Evolutionary conservation across 352 stramenopile species (phyloP), one percentile per base, ranked within the genome.

Genomic region (Halophytophthora batemanensis): DNA sequence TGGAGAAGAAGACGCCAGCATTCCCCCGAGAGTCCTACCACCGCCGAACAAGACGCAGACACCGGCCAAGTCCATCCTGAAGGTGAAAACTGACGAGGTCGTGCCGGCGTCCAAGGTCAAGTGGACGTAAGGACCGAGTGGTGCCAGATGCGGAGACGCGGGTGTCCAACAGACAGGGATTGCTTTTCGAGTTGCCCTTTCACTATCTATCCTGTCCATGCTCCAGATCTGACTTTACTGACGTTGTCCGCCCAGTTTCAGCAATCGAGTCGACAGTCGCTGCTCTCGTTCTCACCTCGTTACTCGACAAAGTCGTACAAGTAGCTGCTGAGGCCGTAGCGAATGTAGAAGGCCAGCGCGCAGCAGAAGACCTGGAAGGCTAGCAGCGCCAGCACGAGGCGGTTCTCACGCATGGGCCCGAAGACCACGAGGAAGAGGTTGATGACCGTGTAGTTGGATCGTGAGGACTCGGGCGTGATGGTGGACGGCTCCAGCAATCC

Each of bases 401-500:
- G 63, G 31, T 86, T 79, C 67, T 96, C 86, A 18, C 71, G 69
- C 81, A 93, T 92, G 11, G 82, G 83, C 1, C 86, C 86, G 49
- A 94, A 89, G 13, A 92, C 54, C 31, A 92, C 82, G 18, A 96
- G 67, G 58, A 91, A 89, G 18, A 93, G 61, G 55, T 94, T 94
- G 64, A 96, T 89, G 45, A 96, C 68, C n/a, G 86, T 96, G 51
- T 83, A 86, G 69, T 96, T 96, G 57, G 78, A 90, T 18, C 77
- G 71, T 25, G 67, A 90, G 18, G 79, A 92, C 50, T 83, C 69
- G 47, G 81, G 93, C 21, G 77, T 79, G 62, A 98, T 95, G 28
- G 80, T 97, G 14, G 93, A 98, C 12, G 91, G 90, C 47, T 97
- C 78, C 34, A 98, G 82, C 22, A 96, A 63, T 6, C 85, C 87